Evolutionary conservation across 1,284 basidiomycete species (phyloP).

Genomic region (Inonotus hispidus): DNA sequence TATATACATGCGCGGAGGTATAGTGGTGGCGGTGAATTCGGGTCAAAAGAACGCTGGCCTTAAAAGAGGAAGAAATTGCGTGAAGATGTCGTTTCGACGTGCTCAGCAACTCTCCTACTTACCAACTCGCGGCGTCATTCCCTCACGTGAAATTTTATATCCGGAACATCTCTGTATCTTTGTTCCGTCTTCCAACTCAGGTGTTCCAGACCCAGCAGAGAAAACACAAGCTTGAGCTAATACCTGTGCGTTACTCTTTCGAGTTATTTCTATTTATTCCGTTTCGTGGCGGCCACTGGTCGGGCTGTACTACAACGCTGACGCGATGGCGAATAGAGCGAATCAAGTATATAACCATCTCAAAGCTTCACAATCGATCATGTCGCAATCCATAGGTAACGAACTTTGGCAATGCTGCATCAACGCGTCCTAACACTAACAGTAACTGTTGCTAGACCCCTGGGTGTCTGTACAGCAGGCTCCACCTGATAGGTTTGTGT

Average conservation of each 20-base stretch:
- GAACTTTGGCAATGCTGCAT: constrained; percentile 25
- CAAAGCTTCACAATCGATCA: constrained; percentile 25
- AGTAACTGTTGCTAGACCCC: constrained; percentile 41
- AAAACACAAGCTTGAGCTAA: neutral
- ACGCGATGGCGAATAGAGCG: constrained; percentile 47
- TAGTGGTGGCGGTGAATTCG: neutral
- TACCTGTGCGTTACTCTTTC: neutral
- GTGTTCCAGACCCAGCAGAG: neutral
- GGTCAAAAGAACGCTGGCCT: neutral
- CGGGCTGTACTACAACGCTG: neutral
- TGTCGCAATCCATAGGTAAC: constrained; percentile 41
- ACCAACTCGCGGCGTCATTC: neutral
- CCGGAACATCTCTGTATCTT: neutral
- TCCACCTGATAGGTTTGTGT: constrained; percentile 68
- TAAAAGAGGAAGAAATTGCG: neutral
- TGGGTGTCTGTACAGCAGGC: constrained; percentile 75
- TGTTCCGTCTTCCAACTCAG: no score
- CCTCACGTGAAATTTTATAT: neutral
- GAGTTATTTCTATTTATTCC: neutral
- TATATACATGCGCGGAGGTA: neutral
- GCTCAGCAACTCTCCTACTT: no score
- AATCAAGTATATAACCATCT: constrained; percentile 45
- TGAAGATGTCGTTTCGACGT: neutral
- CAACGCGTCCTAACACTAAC: neutral
- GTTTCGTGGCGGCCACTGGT: neutral